phyloP scores from a whole-genome alignment of 192 early-diverging fungal genomes.

The Mortierella antarctica region DNA sequence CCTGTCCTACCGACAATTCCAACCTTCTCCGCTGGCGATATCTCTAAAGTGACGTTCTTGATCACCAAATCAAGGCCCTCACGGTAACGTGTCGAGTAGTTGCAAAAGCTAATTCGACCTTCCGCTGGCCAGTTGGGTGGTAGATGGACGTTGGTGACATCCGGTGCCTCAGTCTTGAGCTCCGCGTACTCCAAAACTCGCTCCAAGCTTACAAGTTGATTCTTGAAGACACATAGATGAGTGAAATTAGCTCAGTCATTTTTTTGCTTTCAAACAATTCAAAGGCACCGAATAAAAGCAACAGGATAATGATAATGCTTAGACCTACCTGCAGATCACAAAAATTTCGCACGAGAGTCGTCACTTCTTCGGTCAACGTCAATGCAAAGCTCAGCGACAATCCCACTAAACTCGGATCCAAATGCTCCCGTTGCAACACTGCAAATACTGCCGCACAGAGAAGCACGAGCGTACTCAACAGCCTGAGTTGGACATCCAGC shows the following conservation, averaged over 20 bases:
- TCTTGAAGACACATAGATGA: conserved; percentile 48
- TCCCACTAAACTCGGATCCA: conserved; percentile 69
- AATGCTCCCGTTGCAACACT: conserved; percentile 13
- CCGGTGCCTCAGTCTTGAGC: conserved; percentile 48
- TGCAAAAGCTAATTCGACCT: conserved; percentile 76
- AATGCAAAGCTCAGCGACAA: conserved; percentile 70
- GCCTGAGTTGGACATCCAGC: conserved; percentile 35
- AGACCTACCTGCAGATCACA: conserved; percentile 70
- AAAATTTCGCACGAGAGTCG: conserved; percentile 78
- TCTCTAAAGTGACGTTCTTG: conserved; percentile 71
- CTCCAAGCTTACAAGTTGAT: conserved; percentile 34
- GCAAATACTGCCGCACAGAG: conserved; percentile 14
- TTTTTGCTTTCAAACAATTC: background rate
- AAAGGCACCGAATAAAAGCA: background rate
- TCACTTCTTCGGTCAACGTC: conserved; percentile 77
- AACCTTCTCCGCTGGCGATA: conserved; percentile 76
- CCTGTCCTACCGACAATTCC: conserved; percentile 87
- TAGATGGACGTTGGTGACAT: conserved; percentile 4
- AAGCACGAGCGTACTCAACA: conserved; percentile 50
- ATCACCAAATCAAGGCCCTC: conserved; percentile 77
- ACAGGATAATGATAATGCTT: background rate
- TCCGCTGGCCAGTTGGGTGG: conserved; percentile 70
- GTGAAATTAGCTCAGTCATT: too few relatives aligned
- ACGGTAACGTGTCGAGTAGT: conserved; percentile 83
- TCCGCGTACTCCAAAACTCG: conserved; percentile 50